These are phyloP conservation scores for Rhytidiadelphus loreus DNA, from an alignment of 225 moss, liverwort and hornwort species.

Conservation along the genomic window DNA sequence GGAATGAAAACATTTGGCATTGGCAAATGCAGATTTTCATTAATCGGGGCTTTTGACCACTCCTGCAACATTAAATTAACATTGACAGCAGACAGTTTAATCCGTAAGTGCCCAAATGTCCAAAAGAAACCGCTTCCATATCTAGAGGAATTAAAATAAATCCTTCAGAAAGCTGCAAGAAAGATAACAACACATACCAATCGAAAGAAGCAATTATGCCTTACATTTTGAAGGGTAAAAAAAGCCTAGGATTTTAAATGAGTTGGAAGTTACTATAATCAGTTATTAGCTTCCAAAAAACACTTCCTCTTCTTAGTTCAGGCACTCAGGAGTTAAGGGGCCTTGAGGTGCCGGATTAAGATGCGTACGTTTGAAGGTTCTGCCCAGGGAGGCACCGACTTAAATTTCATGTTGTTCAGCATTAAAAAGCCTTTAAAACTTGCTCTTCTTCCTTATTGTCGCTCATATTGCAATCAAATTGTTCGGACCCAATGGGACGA, in stretches of 20 bases:
- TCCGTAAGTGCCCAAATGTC: neutral
- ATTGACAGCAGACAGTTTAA: neutral
- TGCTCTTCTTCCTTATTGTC: neutral
- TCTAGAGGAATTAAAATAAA: neutral
- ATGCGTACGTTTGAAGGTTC: neutral
- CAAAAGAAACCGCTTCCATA: neutral
- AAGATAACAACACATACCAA: neutral
- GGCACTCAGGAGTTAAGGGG: neutral
- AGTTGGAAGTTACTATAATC: neutral
- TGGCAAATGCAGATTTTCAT: conserved; percentile 64
- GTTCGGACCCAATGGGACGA: neutral
- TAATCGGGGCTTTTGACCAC: conserved; percentile 50
- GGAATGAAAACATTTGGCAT: conserved; percentile 80
- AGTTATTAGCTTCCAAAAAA: neutral
- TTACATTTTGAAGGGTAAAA: neutral
- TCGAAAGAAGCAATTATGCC: neutral
- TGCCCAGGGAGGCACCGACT: neutral
- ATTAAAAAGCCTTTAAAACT: neutral
- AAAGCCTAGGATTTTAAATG: neutral
- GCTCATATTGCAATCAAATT: neutral
- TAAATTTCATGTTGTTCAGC: neutral
- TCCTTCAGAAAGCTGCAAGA: neutral
- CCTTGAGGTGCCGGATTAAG: neutral
- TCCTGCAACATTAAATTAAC: conserved; percentile 28
- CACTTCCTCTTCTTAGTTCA: neutral